Evolutionary conservation across 257 asterid genomes (phyloP), one percentile per base, ranked within the genome.

Genomic region (Cordia subcordata): DNA sequence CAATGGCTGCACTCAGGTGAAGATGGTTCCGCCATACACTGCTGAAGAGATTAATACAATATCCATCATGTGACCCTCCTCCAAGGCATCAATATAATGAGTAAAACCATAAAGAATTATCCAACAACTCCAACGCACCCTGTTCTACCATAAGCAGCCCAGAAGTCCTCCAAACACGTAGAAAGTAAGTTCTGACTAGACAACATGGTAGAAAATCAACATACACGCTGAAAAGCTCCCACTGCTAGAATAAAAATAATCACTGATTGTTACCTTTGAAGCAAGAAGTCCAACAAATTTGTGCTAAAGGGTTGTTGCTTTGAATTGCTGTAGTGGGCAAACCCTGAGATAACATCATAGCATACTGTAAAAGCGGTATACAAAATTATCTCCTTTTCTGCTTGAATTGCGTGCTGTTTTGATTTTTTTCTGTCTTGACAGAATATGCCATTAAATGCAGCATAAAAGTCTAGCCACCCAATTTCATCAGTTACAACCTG

Each of bases 391-490:
- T 85, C 93, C 71, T 62, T 71, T 66, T 88, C 95, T 10, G 96
- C 96, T 75, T 85, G 93, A 59, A 39, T 81, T 4, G 83, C 80
- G 21, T 78, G 82, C 52, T 63, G 69, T 60, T 78, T 83, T 61
- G 86, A 76, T 62, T 79, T 81, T 74, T 67, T 75, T 73, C 81
- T 80, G 16, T 78, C 83, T 55, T 70, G 80, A 68, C 49, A 72
- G 23, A 66, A 57, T 49, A 67, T 69, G 64, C 58, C 9, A 66
- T 67, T 62, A 64, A 65, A 69, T 14, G 75, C 73, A 72, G 93
- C 86, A 57, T 79, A 88, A 64, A 88, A 79, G 72, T 88, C 86
- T 10, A 88, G 86, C 96, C 96, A 88, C 54, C 86, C 84, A 53
- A 83, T 84, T 73, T 88, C 96, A 64, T 83, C 87, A 17, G 76